phyloP scores from a whole-genome alignment of 2,329 filamentous ascomycete genomes.

The Sporothrix pseudoabietina region DNA sequence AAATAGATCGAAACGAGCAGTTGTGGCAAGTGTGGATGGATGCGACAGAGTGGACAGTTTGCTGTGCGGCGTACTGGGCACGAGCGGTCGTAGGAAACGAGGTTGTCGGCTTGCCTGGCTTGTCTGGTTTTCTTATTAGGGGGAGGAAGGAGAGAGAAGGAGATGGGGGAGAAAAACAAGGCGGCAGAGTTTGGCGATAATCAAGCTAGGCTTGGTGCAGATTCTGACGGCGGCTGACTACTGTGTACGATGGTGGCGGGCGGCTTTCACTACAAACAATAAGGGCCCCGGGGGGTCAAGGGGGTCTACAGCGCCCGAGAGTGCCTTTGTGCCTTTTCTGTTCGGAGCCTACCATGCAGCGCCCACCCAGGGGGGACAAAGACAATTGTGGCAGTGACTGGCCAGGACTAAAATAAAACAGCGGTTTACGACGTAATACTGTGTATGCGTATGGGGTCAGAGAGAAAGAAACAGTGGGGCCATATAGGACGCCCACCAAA shows the following conservation, averaged over 20 bases:
- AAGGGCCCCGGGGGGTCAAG: not conserved
- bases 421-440: too few relatives aligned
- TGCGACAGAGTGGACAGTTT: not conserved
- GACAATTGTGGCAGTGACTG: too few relatives aligned
- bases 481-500: too few relatives aligned
- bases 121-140: not conserved
- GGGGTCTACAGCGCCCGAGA: not conserved
- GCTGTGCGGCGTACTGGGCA: not conserved
- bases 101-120: not conserved
- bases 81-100: not conserved
- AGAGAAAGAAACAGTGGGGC: too few relatives aligned
- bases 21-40: not conserved
- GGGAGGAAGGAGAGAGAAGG: conserved; percentile 6
- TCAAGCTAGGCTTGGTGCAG: conserved; percentile 8
- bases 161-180: conserved; percentile 20
- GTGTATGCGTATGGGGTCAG: too few relatives aligned
- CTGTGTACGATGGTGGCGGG: not conserved
- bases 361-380: too few relatives aligned
- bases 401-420: too few relatives aligned
- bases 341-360: too few relatives aligned
- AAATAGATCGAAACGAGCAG: not conserved
- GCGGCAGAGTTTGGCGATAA: conserved; percentile 26
- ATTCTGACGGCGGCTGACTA: conserved; percentile 18
- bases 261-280: not conserved
- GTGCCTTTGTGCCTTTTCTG: not conserved